Evolutionary conservation across 352 stramenopile species (phyloP).

Genomic region (Phytophthora palmivora): DNA sequence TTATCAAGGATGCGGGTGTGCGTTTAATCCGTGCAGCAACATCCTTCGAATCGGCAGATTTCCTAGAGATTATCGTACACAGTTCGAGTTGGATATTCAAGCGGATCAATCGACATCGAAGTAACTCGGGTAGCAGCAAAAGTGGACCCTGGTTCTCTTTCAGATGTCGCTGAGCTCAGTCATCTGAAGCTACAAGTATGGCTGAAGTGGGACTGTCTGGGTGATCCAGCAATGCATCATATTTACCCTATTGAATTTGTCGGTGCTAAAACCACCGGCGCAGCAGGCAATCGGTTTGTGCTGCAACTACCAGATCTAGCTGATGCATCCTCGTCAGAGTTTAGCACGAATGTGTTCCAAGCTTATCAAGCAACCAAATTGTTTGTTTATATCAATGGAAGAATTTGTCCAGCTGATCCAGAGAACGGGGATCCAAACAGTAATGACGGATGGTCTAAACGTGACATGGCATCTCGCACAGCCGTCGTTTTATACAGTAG

Average conservation of each 20-base stretch:
- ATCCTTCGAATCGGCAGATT: slow-evolving; percentile 64
- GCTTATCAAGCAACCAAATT: slow-evolving; percentile 45
- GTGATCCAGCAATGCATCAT: slow-evolving; percentile 48
- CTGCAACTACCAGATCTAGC: neutral
- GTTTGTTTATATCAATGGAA: slow-evolving; percentile 53
- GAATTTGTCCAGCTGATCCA: slow-evolving; percentile 41
- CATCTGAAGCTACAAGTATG: slow-evolving; percentile 55
- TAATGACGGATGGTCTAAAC: slow-evolving; percentile 44
- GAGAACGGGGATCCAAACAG: slow-evolving; percentile 15
- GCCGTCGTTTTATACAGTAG: slow-evolving; percentile 79
- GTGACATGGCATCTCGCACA: slow-evolving; percentile 61
- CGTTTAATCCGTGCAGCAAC: slow-evolving; percentile 52
- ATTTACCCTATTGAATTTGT: slow-evolving; percentile 56
- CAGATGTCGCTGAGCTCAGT: slow-evolving; percentile 68
- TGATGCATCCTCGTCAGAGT: neutral
- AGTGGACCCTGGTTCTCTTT: slow-evolving; percentile 73
- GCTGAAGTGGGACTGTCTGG: slow-evolving; percentile 49
- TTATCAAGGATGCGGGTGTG: slow-evolving; percentile 48
- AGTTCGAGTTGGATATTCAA: slow-evolving; percentile 41
- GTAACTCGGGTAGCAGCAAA: slow-evolving; percentile 58
- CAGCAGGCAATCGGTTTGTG: slow-evolving; percentile 15
- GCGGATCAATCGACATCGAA: slow-evolving; percentile 43
- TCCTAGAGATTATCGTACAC: slow-evolving; percentile 56
- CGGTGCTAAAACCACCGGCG: slow-evolving; percentile 4
- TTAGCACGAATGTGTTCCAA: slow-evolving; percentile 21